These are phyloP conservation scores for Coniella vitis DNA, from an alignment of 2,329 filamentous ascomycete genomes.

Conservation along the genomic window DNA sequence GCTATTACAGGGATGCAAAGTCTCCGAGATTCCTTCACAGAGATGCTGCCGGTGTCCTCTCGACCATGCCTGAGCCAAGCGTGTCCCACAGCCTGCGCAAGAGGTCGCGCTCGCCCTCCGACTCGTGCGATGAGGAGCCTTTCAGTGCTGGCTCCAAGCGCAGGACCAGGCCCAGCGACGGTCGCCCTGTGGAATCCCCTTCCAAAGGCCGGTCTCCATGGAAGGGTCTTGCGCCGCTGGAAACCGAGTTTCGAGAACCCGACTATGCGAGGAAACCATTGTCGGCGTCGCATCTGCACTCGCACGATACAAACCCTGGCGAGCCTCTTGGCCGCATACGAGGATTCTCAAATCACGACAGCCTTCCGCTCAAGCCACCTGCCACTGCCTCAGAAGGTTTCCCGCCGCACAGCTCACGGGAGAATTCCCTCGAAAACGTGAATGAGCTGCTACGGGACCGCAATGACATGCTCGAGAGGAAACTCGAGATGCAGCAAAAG, in stretches of 20 bases:
- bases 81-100: background rate
- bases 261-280: too few species aligned
- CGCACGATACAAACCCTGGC: background rate
- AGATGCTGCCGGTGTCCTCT: background rate
- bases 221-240: background rate
- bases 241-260: background rate
- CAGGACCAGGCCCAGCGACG: background rate
- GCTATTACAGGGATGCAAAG: background rate
- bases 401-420: too few species aligned
- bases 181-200: background rate
- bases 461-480: background rate
- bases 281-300: too few species aligned
- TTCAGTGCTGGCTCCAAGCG: conserved; percentile 1
- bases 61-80: background rate
- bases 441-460: background rate
- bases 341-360: background rate
- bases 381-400: background rate
- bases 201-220: background rate
- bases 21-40: background rate
- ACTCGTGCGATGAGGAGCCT: background rate
- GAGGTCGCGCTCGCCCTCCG: conserved; percentile 6
- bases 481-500: background rate
- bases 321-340: background rate
- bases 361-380: background rate
- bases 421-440: background rate